A percentile compares a stretch with the other conserved stretches of the same genome.
Conservation (phyloP, 2,329 filamentous ascomycete species). For the Madurella fahalii region DNA sequence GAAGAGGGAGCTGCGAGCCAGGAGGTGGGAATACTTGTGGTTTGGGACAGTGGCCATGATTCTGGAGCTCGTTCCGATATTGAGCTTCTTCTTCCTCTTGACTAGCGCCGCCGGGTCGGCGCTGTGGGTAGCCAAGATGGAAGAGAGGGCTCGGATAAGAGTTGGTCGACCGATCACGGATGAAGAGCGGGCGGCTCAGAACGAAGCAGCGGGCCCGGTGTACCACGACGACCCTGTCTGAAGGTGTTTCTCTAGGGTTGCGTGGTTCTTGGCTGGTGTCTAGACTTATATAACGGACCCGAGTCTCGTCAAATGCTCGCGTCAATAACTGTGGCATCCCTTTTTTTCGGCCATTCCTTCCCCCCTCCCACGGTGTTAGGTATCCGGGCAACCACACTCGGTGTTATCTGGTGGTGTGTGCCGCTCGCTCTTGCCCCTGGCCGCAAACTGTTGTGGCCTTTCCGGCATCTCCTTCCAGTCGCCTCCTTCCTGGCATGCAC, state of each 20-base stretch:
- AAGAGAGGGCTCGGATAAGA: constrained; percentile 38
- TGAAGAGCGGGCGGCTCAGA: constrained; percentile 15
- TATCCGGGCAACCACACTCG: no score
- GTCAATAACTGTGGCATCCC: not conserved
- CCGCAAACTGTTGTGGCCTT: no score
- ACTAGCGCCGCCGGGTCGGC: constrained; percentile 82
- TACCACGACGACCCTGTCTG: constrained; percentile 24
- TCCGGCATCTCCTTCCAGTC: no score
- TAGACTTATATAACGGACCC: no score
- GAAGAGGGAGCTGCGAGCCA: constrained; percentile 62
- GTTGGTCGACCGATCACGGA: constrained; percentile 19
- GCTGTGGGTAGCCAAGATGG: constrained; percentile 78
- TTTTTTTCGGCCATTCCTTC: constrained; percentile 3
- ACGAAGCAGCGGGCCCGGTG: constrained; percentile 17
- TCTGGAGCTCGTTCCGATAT: constrained; percentile 78
- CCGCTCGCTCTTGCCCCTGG: no score
- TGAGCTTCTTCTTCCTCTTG: constrained; percentile 92
- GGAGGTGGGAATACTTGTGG: constrained; percentile 83
- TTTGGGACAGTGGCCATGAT: constrained; percentile 84
- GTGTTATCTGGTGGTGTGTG: no score
- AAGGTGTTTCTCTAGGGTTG: not conserved
- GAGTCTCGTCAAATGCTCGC: not conserved
- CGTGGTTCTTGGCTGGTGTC: not conserved
- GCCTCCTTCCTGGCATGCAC: no score
- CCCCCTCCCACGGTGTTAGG: not conserved